phyloP scores from a whole-genome alignment of 768 basidiomycete genomes.

The Chalciporus sphaerocephalus region DNA sequence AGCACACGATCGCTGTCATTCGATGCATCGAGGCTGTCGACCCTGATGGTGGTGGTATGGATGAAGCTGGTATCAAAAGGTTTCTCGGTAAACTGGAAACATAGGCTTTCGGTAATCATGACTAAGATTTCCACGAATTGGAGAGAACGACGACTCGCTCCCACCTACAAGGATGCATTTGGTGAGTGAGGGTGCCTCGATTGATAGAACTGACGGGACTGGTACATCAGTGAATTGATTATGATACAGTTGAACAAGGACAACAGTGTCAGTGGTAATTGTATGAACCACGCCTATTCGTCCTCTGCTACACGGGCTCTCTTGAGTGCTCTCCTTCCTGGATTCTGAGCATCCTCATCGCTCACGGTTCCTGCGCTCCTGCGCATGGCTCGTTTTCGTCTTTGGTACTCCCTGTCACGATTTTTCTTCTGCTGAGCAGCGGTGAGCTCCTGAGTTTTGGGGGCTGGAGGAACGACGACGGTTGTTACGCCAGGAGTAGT shows the following conservation, averaged over 20 bases:
- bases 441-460: slow-evolving; percentile 60
- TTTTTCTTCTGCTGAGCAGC: slow-evolving; percentile 73
- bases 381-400: slow-evolving; percentile 64
- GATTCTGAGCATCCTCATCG: slow-evolving; percentile 60
- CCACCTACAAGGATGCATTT: too few relatives aligned
- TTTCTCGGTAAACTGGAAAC: slow-evolving; percentile 47
- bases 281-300: slow-evolving; percentile 39
- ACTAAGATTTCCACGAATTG: background rate
- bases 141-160: too few relatives aligned
- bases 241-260: slow-evolving; percentile 8
- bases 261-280: background rate
- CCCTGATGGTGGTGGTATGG: slow-evolving; percentile 64
- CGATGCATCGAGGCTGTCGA: slow-evolving; percentile 82
- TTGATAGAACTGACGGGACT: background rate
- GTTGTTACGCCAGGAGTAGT: slow-evolving; percentile 73
- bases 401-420: slow-evolving; percentile 77
- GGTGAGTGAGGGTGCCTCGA: background rate
- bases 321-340: slow-evolving; percentile 62
- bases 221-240: background rate
- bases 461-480: slow-evolving; percentile 71
- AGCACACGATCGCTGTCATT: slow-evolving; percentile 68
- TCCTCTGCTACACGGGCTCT: slow-evolving; percentile 64
- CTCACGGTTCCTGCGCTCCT: slow-evolving; percentile 65
- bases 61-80: slow-evolving; percentile 46
- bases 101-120: slow-evolving; percentile 17